phyloP scores from a whole-genome alignment of 192 early-diverging fungal species.

The Helicostylum pulchrum region DNA sequence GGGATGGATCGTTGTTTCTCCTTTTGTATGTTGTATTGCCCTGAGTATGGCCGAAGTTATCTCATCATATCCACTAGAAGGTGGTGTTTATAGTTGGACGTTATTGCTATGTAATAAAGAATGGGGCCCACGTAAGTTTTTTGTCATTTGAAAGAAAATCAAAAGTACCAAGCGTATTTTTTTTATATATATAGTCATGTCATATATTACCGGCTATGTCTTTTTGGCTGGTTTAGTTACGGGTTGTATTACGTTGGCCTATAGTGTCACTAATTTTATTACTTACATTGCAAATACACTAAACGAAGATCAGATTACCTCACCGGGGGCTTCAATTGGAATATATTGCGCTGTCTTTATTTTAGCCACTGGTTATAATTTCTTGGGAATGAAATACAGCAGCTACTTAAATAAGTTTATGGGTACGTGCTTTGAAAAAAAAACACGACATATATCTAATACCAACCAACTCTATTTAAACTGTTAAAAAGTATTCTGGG shows the following conservation, averaged over 20 bases:
- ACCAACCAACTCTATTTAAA: no score
- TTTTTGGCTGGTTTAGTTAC: slow-evolving; percentile 20
- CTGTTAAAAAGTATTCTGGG: slow-evolving; percentile 7
- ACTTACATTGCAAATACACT: slow-evolving; percentile 34
- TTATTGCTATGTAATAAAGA: slow-evolving; percentile 12
- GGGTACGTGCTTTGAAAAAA: slow-evolving; percentile 28
- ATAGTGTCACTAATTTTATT: slow-evolving; percentile 37
- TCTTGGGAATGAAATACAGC: slow-evolving; percentile 35
- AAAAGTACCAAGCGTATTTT: neutral
- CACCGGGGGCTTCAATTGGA: slow-evolving; percentile 41
- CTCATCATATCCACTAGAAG: slow-evolving; percentile 34
- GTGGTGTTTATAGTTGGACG: slow-evolving; percentile 32
- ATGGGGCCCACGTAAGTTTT: slow-evolving; percentile 25
- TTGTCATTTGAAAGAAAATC: no score
- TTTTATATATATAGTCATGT: slow-evolving; percentile 24
- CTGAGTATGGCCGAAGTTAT: slow-evolving; percentile 47
- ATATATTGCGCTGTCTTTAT: slow-evolving; percentile 42
- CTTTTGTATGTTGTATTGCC: slow-evolving; percentile 41
- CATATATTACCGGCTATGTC: slow-evolving; percentile 24
- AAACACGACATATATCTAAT: no score
- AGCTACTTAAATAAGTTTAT: slow-evolving; percentile 38
- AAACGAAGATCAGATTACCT: slow-evolving; percentile 28
- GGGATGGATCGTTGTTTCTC: slow-evolving; percentile 45
- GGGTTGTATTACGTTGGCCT: slow-evolving; percentile 33
- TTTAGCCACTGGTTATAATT: slow-evolving; percentile 31